These are phyloP conservation scores for Bonia amplexicaulis DNA, from an alignment of 176 grass and related monocot genomes.

Conservation along the genomic window DNA sequence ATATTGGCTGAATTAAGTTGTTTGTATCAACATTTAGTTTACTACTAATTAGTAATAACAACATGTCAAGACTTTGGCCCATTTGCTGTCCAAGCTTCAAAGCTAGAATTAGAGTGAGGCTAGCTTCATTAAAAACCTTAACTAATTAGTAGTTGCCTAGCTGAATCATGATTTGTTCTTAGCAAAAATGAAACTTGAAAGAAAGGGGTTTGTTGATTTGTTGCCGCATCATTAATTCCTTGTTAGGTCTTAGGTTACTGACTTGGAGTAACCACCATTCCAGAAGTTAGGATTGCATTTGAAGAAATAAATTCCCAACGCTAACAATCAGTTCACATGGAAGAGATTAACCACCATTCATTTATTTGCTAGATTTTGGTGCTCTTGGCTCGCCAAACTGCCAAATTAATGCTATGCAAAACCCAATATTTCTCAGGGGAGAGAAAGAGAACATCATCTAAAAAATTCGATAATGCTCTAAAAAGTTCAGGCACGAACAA, in stretches of 20 bases:
- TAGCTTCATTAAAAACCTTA: not conserved
- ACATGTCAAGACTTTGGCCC: not conserved
- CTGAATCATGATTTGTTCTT: not conserved
- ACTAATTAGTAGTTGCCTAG: conserved; percentile 4
- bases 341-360: not conserved
- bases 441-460: not conserved
- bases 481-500: not conserved
- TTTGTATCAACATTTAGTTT: not conserved
- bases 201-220: not conserved
- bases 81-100: not conserved
- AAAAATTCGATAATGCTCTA: not conserved
- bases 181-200: not conserved
- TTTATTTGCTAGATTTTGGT: not conserved
- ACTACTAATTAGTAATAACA: not conserved
- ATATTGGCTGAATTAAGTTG: not conserved
- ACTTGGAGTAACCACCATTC: not conserved
- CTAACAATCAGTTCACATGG: not conserved
- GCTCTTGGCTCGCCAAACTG: not conserved
- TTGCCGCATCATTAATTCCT: not conserved
- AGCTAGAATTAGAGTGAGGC: not conserved
- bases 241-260: not conserved
- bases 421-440: not conserved
- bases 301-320: not conserved
- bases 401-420: not conserved
- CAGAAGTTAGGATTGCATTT: not conserved